Evolutionary conservation across 1,284 basidiomycete genomes (phyloP), one percentile per base, ranked within the genome.

Genomic region (Heterobasidion irregulare): DNA sequence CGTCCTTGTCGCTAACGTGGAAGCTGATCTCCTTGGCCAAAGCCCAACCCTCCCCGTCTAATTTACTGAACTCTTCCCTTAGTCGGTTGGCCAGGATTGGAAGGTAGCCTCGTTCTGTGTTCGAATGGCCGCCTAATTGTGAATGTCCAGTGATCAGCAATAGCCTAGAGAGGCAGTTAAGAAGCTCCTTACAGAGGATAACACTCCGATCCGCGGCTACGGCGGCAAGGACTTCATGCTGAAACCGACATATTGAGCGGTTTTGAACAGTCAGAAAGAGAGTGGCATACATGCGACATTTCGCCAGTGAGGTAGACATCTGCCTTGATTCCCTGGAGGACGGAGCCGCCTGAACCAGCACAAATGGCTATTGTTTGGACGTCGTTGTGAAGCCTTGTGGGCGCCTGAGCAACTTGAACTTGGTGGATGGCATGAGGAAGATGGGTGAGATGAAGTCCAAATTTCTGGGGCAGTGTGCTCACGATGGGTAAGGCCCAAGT

Each of bases 301-400:
- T 95, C 93, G n/a, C 93, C 93, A 1, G 93, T 96, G 62, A 93
- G 78, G 67, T 90, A 90, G 32, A 93, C 78, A 67, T 95, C 91
- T 46, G 91, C 91, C 36, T 80, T 71, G 54, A 81, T 76, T 51
- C 80, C 84, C 45, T 76, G 68, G 44, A 96, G 77, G 69, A 93
- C 75, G 47, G 85, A 84, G 1, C 81, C 88, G 52, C 92, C 92
- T 19, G 87, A 85, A 33, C 92, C 92, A 35, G 92, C 92, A 68
- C 92, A 94, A 56, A 96, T 84, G 49, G 89, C 92, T 56, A 94
- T 79, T 33, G 78, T 67, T 34, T 59, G 63, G 48, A 72, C 61
- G 18, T 57, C 61, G 75, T 59, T 65, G 52, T 63, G 62, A 49
- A 64, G 70, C 55, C 64, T 63, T 59, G 63, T 66, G 65, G 50